Base-by-base conservation (phyloP, 805 yeast genomes). In the Teunomyces funiuensis region DNA sequence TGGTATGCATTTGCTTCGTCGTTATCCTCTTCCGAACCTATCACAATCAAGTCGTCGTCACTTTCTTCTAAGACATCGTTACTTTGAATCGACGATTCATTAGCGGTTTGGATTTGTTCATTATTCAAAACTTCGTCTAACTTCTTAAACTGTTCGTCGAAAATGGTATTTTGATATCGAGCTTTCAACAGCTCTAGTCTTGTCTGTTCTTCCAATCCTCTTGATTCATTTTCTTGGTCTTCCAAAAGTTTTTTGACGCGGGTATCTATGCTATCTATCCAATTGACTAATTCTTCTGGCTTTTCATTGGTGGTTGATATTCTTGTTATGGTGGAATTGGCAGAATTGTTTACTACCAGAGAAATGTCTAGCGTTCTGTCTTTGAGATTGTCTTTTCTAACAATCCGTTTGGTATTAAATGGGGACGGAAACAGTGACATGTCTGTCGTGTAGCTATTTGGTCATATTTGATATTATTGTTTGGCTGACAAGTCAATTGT, bases 211-310 rank as follows among this genome's bases (percentile, higher is more conserved):
- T 44, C 37, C 16, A 61, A 48, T 3, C 37, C 33, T 8, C 44
- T 33, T 6, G 47, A 25, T 27, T 58, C 58, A 5, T 44, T 34
- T 8, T 48, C 22, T 39, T 64, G 64, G 3, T 34, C 36, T 13
- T 43, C 34, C 14, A 60, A 30, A 3, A 61, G 47, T 5, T 33
- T 23, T 25, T 51, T 46, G 25, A 53, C 44, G 28, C 66, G 45
- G 2, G 30, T n/a, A 25, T 61, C 57, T 26, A 64, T 47, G 22
- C 44, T 44, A 36, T 58, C 63, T 11, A 65, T 64, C 71, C 71
- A 65, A 16, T 47, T 39, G 6, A 63, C 47, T 17, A 65, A 26
- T 11, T 58, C 62, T 18, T 52, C 52, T 2, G 54, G 37, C 3
- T 42, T 31, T 19, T 36, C 37, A 11, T 28, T 37, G 7, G 15